These are phyloP conservation scores for Carex cristatella DNA, from an alignment of 176 grass and related monocot genomes.

Conservation along the genomic window DNA sequence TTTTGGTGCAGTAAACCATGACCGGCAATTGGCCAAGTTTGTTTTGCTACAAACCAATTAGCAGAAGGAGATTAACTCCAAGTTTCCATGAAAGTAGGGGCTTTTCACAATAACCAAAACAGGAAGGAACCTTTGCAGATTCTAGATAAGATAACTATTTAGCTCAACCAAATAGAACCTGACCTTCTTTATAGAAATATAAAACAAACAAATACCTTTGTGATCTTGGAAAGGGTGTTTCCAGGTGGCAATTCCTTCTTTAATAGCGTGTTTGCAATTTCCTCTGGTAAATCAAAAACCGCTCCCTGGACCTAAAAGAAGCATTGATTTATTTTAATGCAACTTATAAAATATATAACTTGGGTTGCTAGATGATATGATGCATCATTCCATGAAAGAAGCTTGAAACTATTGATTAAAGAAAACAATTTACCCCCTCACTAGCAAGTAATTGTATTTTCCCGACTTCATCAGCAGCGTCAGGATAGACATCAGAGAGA, in stretches of 20 bases:
- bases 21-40: not conserved
- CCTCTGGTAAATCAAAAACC: constrained; percentile 96
- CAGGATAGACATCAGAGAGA: constrained; percentile 79
- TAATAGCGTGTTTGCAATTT: constrained; percentile 71
- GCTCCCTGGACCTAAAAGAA: constrained; percentile 83
- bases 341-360: not conserved
- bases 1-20: not conserved
- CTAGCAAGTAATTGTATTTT: constrained; percentile 85
- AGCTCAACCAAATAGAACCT: not conserved
- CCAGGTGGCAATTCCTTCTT: constrained; percentile 64
- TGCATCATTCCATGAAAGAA: not conserved
- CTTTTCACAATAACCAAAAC: not conserved
- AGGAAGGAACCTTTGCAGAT: not conserved
- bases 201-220: constrained; percentile 51
- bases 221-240: constrained; percentile 76
- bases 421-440: constrained; percentile 57
- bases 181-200: not conserved
- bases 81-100: not conserved
- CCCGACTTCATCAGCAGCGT: constrained; percentile 97
- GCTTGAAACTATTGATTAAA: not conserved
- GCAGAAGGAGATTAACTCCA: not conserved
- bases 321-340: constrained; percentile 16
- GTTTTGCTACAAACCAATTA: not conserved
- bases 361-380: not conserved
- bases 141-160: not conserved